Evolutionary conservation across 306 rosid genomes (phyloP).

Genomic region (Prosopis cineraria): DNA sequence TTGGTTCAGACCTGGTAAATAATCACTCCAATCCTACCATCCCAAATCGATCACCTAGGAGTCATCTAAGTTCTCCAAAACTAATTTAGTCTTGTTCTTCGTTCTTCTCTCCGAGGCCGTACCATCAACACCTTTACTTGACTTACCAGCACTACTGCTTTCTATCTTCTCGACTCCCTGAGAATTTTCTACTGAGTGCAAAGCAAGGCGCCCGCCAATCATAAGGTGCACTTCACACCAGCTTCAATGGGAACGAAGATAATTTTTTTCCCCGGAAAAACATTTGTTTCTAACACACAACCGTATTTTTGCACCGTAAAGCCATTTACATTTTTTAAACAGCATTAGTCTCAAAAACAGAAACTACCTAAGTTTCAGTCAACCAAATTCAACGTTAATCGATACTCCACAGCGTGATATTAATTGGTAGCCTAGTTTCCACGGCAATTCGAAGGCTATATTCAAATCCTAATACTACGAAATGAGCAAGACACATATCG

Average conservation of each 20-base stretch:
- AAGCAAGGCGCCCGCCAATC: not conserved
- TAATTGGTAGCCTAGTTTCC: not conserved
- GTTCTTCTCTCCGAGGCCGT: not conserved
- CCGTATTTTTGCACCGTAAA: not conserved
- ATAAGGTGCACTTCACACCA: not conserved
- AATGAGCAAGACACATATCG: not conserved
- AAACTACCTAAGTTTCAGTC: not conserved
- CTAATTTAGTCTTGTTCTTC: not conserved
- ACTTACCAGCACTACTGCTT: not conserved
- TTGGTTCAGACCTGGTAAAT: not conserved
- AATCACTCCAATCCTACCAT: not conserved
- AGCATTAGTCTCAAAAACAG: not conserved
- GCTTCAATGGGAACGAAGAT: not conserved
- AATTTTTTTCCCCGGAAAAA: not conserved
- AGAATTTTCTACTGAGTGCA: not conserved
- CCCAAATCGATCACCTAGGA: not conserved
- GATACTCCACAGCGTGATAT: not conserved
- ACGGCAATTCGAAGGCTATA: not conserved
- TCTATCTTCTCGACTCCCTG: not conserved
- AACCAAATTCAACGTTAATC: not conserved
- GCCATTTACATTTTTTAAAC: not conserved
- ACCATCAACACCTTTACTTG: not conserved
- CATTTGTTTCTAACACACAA: not conserved
- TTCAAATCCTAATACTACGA: conserved; percentile 8
- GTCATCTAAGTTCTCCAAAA: not conserved